Percentiles rank a stretch among this genome's conserved stretches.
Evolutionary conservation across 305 asterid species (phyloP).

Genomic region (Fraxinus sp.): DNA sequence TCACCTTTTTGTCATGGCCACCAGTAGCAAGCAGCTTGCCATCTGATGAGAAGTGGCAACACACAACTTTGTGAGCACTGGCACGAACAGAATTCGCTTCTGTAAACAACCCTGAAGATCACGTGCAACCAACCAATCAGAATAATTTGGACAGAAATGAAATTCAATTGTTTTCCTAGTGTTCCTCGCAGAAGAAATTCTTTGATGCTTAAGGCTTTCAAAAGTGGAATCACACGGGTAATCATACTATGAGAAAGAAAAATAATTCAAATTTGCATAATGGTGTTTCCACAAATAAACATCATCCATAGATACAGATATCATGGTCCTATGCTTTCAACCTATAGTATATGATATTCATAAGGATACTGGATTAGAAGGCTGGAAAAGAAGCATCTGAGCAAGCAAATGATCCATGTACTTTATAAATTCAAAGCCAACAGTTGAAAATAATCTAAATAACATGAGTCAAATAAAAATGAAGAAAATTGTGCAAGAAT

Average conservation of each 20-base stretch:
- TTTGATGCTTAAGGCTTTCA: neutral
- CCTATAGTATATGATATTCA: neutral
- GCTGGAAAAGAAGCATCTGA: neutral
- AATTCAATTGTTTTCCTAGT: neutral
- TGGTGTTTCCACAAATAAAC: neutral
- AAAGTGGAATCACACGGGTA: neutral
- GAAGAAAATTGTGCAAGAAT: neutral
- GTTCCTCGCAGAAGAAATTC: neutral
- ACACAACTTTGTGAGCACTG: conserved; percentile 72
- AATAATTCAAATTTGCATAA: neutral
- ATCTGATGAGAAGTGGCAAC: conserved; percentile 99
- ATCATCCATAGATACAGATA: neutral
- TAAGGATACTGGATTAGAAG: neutral
- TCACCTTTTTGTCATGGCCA: conserved; percentile 96
- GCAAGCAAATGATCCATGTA: neutral
- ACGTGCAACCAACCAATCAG: conserved; percentile 12
- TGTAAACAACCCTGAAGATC: conserved; percentile 62
- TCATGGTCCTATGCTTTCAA: neutral
- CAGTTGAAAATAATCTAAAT: neutral
- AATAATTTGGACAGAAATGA: conserved; percentile 2
- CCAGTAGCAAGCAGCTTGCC: conserved; percentile 96
- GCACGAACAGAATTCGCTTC: conserved; percentile 77
- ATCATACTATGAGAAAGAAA: neutral
- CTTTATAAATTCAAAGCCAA: neutral
- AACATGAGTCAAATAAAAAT: neutral